Evolutionary conservation across 305 asterid species (phyloP).

Genomic region (Solanum hybrid): DNA sequence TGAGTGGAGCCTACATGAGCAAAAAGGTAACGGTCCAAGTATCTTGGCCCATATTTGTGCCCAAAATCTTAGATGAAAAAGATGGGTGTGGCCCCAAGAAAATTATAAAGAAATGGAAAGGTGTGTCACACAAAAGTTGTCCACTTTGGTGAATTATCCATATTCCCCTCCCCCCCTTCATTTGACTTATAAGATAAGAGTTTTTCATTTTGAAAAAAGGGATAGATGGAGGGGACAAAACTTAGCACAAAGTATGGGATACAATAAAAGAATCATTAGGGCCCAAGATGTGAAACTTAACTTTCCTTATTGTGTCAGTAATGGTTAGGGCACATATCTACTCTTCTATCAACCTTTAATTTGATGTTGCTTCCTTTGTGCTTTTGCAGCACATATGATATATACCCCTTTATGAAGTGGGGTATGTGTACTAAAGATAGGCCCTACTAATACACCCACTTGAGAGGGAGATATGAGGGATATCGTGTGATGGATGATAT

Average conservation of each 20-base stretch:
- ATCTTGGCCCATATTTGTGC: constrained; percentile 9
- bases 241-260: constrained; percentile 8
- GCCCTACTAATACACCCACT: background rate
- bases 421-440: background rate
- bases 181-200: background rate
- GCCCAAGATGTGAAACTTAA: constrained; percentile 14
- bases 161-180: background rate
- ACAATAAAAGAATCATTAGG: constrained; percentile 12
- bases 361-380: constrained; percentile 11
- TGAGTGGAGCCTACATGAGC: background rate
- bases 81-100: background rate
- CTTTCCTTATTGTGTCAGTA: constrained; percentile 12
- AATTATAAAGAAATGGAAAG: constrained; percentile 14
- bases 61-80: constrained; percentile 8
- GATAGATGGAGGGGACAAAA: constrained; percentile 5
- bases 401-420: background rate
- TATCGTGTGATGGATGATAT: background rate
- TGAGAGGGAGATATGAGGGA: background rate
- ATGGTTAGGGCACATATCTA: constrained; percentile 17
- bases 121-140: constrained; percentile 13
- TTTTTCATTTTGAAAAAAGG: background rate
- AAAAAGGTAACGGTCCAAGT: constrained; percentile 3
- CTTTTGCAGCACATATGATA: constrained; percentile 1
- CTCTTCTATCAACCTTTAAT: background rate
- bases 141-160: constrained; percentile 15